Percentiles rank a stretch among this genome's conserved stretches.
These are phyloP conservation scores for Lanmaoa pseudosensibilis DNA, from an alignment of 768 basidiomycete genomes.

Conservation along the genomic window DNA sequence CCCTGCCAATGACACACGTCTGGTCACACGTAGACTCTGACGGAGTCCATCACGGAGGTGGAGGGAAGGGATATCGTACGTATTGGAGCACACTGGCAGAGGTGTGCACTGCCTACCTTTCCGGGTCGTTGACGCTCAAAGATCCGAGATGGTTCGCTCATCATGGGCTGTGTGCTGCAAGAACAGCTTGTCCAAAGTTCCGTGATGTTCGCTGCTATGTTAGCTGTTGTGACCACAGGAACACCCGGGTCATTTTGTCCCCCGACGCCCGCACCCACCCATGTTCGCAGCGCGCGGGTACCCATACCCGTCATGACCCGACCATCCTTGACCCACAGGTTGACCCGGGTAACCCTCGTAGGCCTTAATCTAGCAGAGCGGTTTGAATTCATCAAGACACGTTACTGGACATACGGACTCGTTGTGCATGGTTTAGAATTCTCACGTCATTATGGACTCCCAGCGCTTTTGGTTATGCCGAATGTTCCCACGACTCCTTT, in stretches of 20 bases:
- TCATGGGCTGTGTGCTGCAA: not conserved
- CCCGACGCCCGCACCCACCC: not conserved
- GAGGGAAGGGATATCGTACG: too few species aligned
- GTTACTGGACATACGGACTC: too few species aligned
- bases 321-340: not conserved
- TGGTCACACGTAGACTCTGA: not conserved
- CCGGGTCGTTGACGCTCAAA: not conserved
- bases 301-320: not conserved
- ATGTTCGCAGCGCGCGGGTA: not conserved
- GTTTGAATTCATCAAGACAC: not conserved
- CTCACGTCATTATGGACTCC: too few species aligned
- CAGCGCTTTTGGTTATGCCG: too few species aligned
- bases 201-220: not conserved
- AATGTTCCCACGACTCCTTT: not conserved
- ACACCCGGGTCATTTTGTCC: not conserved
- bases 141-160: too few species aligned
- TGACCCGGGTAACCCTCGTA: not conserved
- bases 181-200: not conserved
- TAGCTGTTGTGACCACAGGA: not conserved
- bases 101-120: not conserved
- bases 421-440: too few species aligned
- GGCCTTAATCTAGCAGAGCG: not conserved
- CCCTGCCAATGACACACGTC: too few species aligned
- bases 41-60: too few species aligned
- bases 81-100: too few species aligned